Evolutionary conservation across 768 basidiomycete species (phyloP).

Genomic region (Scleroderma citrinum): DNA sequence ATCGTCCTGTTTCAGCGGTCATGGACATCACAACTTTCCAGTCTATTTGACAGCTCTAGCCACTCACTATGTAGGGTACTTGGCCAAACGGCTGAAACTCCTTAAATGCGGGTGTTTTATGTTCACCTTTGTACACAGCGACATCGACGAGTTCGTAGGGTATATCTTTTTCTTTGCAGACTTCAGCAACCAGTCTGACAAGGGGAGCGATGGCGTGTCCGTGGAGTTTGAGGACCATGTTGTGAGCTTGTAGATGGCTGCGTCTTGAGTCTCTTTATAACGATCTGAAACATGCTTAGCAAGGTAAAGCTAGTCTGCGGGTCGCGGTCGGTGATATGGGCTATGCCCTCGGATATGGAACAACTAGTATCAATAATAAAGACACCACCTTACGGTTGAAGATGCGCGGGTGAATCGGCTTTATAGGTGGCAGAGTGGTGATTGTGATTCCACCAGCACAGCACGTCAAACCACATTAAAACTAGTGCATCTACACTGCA

Average conservation of each 20-base stretch:
- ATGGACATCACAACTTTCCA: neutral
- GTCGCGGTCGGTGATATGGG: neutral
- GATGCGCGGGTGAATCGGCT: too few relatives aligned
- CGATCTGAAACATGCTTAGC: neutral
- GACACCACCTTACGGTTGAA: too few relatives aligned
- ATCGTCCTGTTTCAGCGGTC: slow-evolving; percentile 34
- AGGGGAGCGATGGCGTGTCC: slow-evolving; percentile 7
- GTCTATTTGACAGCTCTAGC: neutral
- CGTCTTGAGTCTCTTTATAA: neutral
- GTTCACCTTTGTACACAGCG: slow-evolving; percentile 10
- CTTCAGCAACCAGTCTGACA: slow-evolving; percentile 13
- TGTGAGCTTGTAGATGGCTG: neutral
- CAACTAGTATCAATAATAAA: too few relatives aligned
- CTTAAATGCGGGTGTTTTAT: slow-evolving; percentile 15
- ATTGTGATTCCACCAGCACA: too few relatives aligned
- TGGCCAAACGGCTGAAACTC: slow-evolving; percentile 31
- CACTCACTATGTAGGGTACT: slow-evolving; percentile 24
- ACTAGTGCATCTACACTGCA: too few relatives aligned
- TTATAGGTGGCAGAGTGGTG: too few relatives aligned
- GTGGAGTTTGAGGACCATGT: slow-evolving; percentile 16
- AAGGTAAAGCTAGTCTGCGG: neutral
- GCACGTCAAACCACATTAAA: too few relatives aligned
- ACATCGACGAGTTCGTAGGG: slow-evolving; percentile 20
- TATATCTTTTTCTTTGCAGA: slow-evolving; percentile 9
- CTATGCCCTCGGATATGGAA: neutral